Conservation (phyloP, 1,284 basidiomycete genomes). For the Kalmanozyma brasiliensis region DNA sequence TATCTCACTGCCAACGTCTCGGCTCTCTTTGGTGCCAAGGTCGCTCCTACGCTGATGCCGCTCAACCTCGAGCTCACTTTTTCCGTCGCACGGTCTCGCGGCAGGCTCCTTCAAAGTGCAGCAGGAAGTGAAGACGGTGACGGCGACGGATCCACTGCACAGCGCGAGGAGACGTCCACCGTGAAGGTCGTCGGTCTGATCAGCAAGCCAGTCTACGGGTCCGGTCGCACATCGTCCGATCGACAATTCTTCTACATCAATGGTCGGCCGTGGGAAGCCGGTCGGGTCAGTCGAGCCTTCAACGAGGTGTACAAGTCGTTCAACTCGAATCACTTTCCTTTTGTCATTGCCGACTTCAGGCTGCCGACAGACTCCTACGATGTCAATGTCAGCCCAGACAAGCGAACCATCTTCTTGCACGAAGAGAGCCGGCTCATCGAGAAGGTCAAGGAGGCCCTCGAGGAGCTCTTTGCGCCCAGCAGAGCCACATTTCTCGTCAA, state of each 20-base stretch:
- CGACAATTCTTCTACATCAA: conserved; percentile 95
- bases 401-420: conserved; percentile 91
- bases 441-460: conserved; percentile 72
- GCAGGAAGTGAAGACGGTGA: conserved; percentile 3
- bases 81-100: conserved; percentile 12
- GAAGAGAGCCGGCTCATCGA: conserved; percentile 84
- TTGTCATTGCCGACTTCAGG: conserved; percentile 84
- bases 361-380: conserved; percentile 86
- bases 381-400: conserved; percentile 96
- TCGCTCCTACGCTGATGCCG: conserved; percentile 79
- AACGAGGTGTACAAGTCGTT: conserved; percentile 65
- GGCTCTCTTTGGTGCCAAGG: conserved; percentile 85
- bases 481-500: conserved; percentile 74
- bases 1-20: conserved; percentile 76
- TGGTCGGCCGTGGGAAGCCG: conserved; percentile 83
- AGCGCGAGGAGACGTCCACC: conserved; percentile 49
- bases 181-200: conserved; percentile 79
- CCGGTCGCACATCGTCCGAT: conserved; percentile 76
- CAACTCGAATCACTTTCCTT: conserved; percentile 71
- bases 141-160: neutral
- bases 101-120: neutral
- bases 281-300: conserved; percentile 51
- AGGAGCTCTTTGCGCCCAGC: conserved; percentile 75
- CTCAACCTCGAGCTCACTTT: conserved; percentile 72
- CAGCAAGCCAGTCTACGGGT: conserved; percentile 78